These are phyloP conservation scores for Oryza glaberrima DNA, from an alignment of 176 grass and related monocot species.

Conservation along the genomic window DNA sequence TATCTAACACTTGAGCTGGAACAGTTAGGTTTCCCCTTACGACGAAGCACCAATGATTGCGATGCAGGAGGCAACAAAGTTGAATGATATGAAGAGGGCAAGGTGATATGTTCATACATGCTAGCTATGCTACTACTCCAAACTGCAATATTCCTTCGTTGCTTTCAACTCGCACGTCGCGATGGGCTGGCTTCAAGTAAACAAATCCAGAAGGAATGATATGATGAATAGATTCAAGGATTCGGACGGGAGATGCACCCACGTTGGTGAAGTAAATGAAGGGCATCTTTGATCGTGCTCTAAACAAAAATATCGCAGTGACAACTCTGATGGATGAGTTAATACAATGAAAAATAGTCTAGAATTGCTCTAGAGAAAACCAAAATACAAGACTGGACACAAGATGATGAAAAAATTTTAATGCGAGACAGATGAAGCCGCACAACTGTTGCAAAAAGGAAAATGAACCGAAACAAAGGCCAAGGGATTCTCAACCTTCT, in stretches of 20 bases:
- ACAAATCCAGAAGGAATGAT: constrained; percentile 34
- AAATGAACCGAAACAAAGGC: neutral
- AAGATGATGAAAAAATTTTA: neutral
- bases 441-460: too few species aligned
- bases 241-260: constrained; percentile 41
- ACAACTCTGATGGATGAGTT: constrained; percentile 11
- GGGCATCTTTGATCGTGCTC: constrained; percentile 25
- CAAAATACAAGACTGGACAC: neutral
- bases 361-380: neutral
- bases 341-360: neutral
- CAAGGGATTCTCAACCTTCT: neutral
- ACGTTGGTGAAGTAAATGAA: constrained; percentile 44
- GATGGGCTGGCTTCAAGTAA: constrained; percentile 26
- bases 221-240: constrained; percentile 6
- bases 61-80: neutral
- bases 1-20: neutral
- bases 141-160: constrained; percentile 31
- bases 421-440: neutral
- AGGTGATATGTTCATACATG: neutral
- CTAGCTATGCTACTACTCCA: neutral
- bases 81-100: neutral
- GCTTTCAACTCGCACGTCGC: constrained; percentile 25
- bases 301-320: neutral
- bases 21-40: neutral
- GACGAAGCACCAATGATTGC: neutral